Percentiles rank a stretch among this genome's conserved stretches.
Conservation (phyloP, 2,329 filamentous ascomycete genomes). For the Tolypocladium tropicale region DNA sequence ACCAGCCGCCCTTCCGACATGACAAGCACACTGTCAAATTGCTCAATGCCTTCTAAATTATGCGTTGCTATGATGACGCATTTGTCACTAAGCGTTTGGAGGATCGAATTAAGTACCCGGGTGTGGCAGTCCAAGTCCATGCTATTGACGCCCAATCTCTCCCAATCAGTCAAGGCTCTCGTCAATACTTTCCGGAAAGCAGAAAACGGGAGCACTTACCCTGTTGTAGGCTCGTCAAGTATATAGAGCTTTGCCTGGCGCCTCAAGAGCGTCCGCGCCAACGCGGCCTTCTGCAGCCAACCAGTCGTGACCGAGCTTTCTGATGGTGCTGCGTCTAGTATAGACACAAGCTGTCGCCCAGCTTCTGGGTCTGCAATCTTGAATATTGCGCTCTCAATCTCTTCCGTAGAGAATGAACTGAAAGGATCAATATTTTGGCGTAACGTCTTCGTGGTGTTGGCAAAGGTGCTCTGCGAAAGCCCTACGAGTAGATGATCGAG, state of each 20-base stretch:
- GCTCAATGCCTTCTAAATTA: neutral
- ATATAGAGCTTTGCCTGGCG: neutral
- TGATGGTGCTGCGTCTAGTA: neutral
- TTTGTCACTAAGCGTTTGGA: neutral
- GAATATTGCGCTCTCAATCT: neutral
- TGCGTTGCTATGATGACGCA: neutral
- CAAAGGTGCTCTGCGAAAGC: neutral
- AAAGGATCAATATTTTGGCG: neutral
- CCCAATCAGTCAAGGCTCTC: neutral
- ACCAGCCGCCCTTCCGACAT: neutral
- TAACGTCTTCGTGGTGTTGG: neutral
- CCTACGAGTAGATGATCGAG: neutral
- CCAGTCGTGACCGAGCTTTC: neutral
- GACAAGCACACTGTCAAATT: neutral
- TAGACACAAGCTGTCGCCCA: neutral
- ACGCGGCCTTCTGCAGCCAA: neutral
- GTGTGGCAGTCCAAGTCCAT: neutral
- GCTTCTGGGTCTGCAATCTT: neutral
- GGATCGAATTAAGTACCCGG: neutral
- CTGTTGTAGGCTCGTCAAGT: neutral
- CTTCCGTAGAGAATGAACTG: neutral
- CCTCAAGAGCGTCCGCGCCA: neutral
- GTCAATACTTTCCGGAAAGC: neutral
- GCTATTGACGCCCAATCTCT: neutral
- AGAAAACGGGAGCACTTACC: neutral